Evolutionary conservation across 2,329 filamentous ascomycete genomes (phyloP).

Genomic region (Phialocephala subalpina): DNA sequence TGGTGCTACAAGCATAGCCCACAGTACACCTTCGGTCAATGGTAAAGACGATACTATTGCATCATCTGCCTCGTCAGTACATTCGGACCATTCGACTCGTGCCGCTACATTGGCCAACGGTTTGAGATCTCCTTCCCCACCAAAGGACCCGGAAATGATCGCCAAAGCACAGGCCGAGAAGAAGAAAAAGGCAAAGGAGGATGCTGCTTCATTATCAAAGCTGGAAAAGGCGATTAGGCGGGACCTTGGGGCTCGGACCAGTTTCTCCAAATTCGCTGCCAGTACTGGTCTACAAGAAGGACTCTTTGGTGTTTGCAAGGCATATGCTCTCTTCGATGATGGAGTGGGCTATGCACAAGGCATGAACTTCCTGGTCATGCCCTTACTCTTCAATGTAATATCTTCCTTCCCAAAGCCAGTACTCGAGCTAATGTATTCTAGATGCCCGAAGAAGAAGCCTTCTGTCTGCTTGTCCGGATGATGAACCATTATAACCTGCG

Average conservation of each 20-base stretch:
- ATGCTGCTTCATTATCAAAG: constrained; percentile 75
- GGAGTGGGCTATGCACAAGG: constrained; percentile 96
- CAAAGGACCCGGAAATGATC: constrained; percentile 68
- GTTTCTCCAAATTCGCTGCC: constrained; percentile 95
- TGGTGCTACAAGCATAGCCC: constrained; percentile 51
- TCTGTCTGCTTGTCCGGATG: constrained; percentile 87
- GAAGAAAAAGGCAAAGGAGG: constrained; percentile 82
- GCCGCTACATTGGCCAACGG: constrained; percentile 63
- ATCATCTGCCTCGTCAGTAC: constrained; percentile 86
- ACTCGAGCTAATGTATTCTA: constrained; percentile 47
- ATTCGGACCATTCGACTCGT: constrained; percentile 76
- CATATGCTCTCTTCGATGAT: constrained; percentile 95
- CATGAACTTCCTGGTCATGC: constrained; percentile 99
- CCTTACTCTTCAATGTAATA: constrained; percentile 84
- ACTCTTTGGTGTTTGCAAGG: constrained; percentile 95
- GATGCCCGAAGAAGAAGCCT: constrained; percentile 98
- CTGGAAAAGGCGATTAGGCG: constrained; percentile 92
- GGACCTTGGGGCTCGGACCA: constrained; percentile 90
- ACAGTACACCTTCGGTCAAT: constrained; percentile 60
- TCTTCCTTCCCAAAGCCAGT: constrained; percentile 18
- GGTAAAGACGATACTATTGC: constrained; percentile 65
- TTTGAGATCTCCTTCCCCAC: constrained; percentile 61
- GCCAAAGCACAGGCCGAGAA: constrained; percentile 75
- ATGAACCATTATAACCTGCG: constrained; percentile 97
- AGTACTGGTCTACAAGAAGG: constrained; percentile 92